These are phyloP conservation scores for Closterium sp. DNA, from an alignment of 139 green algal species.

Conservation along the genomic window DNA sequence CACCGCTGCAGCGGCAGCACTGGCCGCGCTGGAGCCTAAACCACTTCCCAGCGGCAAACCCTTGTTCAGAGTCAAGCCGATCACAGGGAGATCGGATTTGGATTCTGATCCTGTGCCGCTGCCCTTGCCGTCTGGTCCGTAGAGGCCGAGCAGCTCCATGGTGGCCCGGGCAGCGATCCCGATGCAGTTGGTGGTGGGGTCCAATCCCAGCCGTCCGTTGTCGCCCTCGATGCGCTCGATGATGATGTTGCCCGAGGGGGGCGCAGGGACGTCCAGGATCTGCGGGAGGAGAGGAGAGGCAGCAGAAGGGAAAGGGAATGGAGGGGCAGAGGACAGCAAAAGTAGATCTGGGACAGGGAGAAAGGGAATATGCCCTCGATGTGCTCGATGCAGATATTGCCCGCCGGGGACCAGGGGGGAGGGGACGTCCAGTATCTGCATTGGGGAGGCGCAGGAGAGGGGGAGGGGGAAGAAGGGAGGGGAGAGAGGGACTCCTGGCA, in stretches of 20 bases:
- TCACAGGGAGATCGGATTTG: conserved; percentile 49
- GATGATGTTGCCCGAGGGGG: conserved; percentile 70
- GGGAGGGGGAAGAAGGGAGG: not conserved
- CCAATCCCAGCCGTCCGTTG: conserved; percentile 76
- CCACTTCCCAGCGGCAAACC: conserved; percentile 90
- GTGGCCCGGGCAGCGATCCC: conserved; percentile 87
- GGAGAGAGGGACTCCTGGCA: not conserved
- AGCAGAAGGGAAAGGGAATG: not conserved
- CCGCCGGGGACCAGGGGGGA: no score
- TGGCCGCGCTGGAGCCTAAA: conserved; percentile 85
- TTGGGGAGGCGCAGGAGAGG: no score
- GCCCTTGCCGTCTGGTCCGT: not conserved
- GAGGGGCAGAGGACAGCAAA: no score
- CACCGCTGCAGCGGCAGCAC: conserved; percentile 71
- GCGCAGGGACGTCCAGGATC: conserved; percentile 51
- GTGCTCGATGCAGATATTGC: no score
- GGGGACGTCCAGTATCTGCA: no score
- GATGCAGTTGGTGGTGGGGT: conserved; percentile 83
- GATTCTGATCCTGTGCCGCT: not conserved
- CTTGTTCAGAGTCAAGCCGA: conserved; percentile 84
- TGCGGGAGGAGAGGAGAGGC: not conserved
- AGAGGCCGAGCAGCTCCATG: conserved; percentile 78
- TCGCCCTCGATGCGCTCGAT: conserved; percentile 90
- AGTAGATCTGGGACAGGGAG: no score
- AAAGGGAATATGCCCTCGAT: no score